Evolutionary conservation across 2,329 filamentous ascomycete genomes (phyloP).

Genomic region (Diplodia scrobiculata): DNA sequence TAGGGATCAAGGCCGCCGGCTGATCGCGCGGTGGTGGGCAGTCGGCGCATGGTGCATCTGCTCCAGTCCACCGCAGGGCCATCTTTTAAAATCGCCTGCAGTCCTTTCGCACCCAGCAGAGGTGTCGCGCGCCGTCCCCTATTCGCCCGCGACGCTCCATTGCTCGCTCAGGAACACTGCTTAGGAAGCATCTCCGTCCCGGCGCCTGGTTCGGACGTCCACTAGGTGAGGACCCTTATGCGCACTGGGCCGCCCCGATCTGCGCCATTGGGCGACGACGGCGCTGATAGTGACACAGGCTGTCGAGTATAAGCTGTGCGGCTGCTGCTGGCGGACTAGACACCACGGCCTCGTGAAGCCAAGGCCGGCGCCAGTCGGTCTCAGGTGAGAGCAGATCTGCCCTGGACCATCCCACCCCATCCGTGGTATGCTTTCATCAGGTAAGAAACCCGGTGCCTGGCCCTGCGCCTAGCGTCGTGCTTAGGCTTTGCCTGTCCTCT

Average conservation of each 20-base stretch:
- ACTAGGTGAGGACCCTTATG: constrained; percentile 25
- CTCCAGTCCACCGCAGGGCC: neutral
- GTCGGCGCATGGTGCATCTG: neutral
- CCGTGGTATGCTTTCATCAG: constrained; percentile 21
- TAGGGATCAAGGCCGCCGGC: neutral
- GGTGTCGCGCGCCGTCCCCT: constrained; percentile 3
- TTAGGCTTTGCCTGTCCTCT: constrained; percentile 15
- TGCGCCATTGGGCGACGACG: constrained; percentile 19
- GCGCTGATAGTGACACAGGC: constrained; percentile 21
- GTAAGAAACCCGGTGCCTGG: constrained; percentile 26
- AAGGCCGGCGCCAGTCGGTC: constrained; percentile 15
- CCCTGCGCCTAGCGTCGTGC: constrained; percentile 23
- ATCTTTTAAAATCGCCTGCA: constrained; percentile 15
- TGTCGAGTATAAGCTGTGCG: constrained; percentile 3
- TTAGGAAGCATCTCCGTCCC: constrained; percentile 28
- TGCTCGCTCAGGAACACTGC: constrained; percentile 10
- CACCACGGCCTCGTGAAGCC: neutral
- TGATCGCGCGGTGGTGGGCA: constrained; percentile 3
- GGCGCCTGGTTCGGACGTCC: constrained; percentile 10
- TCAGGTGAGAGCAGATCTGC: neutral
- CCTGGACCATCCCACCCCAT: neutral
- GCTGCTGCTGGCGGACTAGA: neutral
- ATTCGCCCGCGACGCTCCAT: constrained; percentile 14
- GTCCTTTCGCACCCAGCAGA: neutral
- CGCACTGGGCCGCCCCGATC: constrained; percentile 16